Evolutionary conservation across 2,329 filamentous ascomycete species (phyloP).

Genomic region (Annulohypoxylon truncatum): DNA sequence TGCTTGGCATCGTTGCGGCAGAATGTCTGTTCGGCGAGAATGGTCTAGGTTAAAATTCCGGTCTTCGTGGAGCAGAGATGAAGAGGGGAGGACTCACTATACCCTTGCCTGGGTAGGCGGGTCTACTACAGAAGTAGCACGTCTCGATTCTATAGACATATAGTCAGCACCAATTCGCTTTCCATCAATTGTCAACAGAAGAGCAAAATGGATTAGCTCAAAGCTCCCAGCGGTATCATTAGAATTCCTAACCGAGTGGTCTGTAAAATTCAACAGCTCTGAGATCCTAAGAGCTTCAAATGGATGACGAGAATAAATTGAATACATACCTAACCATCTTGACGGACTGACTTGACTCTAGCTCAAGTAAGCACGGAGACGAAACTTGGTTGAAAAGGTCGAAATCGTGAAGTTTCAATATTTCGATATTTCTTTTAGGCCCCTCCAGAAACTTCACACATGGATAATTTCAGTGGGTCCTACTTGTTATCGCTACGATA

Average conservation of each 20-base stretch:
- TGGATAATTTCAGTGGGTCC: conserved; percentile 35
- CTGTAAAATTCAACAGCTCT: background rate
- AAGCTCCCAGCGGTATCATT: background rate
- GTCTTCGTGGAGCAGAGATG: background rate
- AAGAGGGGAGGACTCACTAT: conserved; percentile 63
- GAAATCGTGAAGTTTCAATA: conserved; percentile 17
- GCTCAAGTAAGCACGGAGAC: conserved; percentile 14
- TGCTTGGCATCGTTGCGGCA: conserved; percentile 45
- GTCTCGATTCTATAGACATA: conserved; percentile 64
- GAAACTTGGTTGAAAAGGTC: conserved; percentile 8
- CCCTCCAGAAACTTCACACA: conserved; percentile 40
- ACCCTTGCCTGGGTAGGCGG: conserved; percentile 71
- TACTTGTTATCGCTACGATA: conserved; percentile 25
- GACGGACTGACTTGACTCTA: conserved; percentile 22
- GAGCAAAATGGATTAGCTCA: background rate
- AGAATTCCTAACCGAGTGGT: background rate
- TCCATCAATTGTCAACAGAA: background rate
- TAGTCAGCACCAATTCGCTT: conserved; percentile 22
- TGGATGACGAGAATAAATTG: background rate
- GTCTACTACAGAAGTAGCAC: conserved; percentile 78
- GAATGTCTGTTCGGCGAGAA: conserved; percentile 30
- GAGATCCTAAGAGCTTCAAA: background rate
- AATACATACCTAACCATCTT: conserved; percentile 48
- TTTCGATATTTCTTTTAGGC: conserved; percentile 10
- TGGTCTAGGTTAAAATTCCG: background rate